Conservation (phyloP, 2,329 filamentous ascomycete species). For the Thermothelomyces thermophilus region DNA sequence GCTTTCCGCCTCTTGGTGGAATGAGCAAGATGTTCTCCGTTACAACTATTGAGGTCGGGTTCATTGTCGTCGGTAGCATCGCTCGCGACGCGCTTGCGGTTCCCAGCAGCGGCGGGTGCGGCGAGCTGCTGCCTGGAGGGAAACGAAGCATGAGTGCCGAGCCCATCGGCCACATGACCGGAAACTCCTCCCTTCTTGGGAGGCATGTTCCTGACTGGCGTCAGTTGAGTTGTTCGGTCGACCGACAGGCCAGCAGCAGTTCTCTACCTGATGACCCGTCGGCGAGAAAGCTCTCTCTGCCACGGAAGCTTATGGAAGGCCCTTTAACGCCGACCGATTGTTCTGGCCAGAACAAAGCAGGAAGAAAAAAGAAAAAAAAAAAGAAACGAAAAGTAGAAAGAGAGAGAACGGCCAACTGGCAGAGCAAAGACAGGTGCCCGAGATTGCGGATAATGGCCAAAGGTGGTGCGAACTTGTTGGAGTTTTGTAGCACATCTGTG, state of each 20-base stretch:
- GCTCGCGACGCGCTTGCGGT: neutral
- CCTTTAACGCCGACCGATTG: no score
- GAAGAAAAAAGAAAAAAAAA: no score
- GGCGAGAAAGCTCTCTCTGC: neutral
- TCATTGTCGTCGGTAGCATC: neutral
- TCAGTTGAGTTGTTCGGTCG: neutral
- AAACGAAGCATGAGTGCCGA: neutral
- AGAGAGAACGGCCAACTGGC: neutral
- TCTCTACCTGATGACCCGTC: neutral
- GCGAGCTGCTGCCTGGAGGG: neutral
- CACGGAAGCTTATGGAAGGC: no score
- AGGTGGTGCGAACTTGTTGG: neutral
- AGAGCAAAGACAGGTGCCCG: neutral
- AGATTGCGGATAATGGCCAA: neutral
- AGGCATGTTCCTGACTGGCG: slow-evolving; percentile 1
- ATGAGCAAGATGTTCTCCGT: neutral
- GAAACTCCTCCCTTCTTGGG: neutral
- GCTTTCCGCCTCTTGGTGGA: neutral
- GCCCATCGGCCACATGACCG: neutral
- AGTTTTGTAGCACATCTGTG: neutral
- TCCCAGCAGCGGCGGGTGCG: neutral
- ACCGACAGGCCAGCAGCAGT: neutral
- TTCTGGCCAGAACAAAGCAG: no score
- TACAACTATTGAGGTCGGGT: neutral
- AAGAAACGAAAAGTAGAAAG: no score